phyloP scores from a whole-genome alignment of 257 asterid genomes.

The Prunella vulgaris region DNA sequence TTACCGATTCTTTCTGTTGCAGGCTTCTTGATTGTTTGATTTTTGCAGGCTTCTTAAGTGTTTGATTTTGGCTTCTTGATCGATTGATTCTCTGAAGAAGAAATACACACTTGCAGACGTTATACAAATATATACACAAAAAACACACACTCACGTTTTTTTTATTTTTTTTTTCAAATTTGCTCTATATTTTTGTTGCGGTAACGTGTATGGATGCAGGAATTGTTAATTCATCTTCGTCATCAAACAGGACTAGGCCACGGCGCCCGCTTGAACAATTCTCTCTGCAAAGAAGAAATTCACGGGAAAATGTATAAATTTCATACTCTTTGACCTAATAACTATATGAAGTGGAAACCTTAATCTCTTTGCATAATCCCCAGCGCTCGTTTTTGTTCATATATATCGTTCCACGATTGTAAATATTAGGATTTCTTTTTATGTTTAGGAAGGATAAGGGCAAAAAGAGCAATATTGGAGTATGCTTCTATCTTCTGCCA shows the following conservation, averaged over 20 bases:
- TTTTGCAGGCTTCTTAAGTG: conserved; percentile 30
- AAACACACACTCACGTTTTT: no score
- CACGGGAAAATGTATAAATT: conserved; percentile 61
- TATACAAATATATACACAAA: neutral
- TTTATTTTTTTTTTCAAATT: no score
- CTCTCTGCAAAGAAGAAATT: conserved; percentile 45
- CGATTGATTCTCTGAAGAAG: conserved; percentile 11
- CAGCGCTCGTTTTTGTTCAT: neutral
- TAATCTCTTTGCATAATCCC: no score
- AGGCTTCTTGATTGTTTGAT: neutral
- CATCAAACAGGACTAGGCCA: conserved; percentile 41
- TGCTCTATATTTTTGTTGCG: conserved; percentile 12
- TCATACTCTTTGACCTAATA: neutral
- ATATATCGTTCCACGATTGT: neutral
- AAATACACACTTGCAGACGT: neutral
- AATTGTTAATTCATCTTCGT: conserved; percentile 34
- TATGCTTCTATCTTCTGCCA: neutral
- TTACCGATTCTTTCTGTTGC: conserved; percentile 12
- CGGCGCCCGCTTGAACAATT: conserved; percentile 69
- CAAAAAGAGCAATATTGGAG: no score
- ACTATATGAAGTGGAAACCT: neutral
- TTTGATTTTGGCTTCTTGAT: neutral
- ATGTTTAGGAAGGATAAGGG: neutral
- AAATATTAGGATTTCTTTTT: neutral
- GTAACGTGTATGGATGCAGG: conserved; percentile 78